Base-by-base conservation (phyloP, 495 filamentous ascomycete species). In the Trichoderma reesei region DNA sequence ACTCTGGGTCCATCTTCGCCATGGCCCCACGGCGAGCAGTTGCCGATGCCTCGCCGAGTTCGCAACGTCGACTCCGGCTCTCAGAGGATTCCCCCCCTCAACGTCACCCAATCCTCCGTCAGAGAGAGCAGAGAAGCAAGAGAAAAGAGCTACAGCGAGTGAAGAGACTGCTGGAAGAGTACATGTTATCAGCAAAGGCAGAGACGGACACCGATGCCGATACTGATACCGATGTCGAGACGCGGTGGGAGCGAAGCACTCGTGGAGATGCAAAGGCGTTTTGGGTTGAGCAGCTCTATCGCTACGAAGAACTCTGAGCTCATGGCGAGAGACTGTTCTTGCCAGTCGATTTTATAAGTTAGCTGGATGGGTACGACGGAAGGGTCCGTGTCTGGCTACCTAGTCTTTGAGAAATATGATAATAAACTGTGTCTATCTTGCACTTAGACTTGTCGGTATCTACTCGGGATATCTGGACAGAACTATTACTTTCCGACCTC, bases 231-330 rank as follows among this genome's bases (percentile, higher is more conserved):
- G 56, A 60, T 8, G 26, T 31, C 20, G 56, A 61, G 36, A 61
- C 59, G 11, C 59, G 39, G 36, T 56, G 51, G 51, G 51, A 56
- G 51, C 7, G 51, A 34, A 56, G 51, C 18, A 10, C 20, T 34
- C 20, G 51, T 56, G 51, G 31, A 8, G 51, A 34, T 9, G 51
- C 51, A 34, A 56, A 14, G 51, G 18, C 51, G 11, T 34, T 56
- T 14, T 61, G 39, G 36, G 36, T 61, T 16, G 59, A 61, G 34
- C 59, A 61, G 14, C 59, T 61, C 2, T 61, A 61, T 39, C 59
- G 59, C 9, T 61, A 38, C 8, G 59, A 61, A 26, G 59, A 61
- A 36, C 11, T 39, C 34, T 61, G 34, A 61, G 10, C n/a, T n/a
- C n/a, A n/a, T n/a, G n/a, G n/a, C n/a, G n/a, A n/a, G n/a, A n/a